These are phyloP conservation scores for Talaromyces proteolyticus DNA, from an alignment of 495 filamentous ascomycete species.

Conservation along the genomic window DNA sequence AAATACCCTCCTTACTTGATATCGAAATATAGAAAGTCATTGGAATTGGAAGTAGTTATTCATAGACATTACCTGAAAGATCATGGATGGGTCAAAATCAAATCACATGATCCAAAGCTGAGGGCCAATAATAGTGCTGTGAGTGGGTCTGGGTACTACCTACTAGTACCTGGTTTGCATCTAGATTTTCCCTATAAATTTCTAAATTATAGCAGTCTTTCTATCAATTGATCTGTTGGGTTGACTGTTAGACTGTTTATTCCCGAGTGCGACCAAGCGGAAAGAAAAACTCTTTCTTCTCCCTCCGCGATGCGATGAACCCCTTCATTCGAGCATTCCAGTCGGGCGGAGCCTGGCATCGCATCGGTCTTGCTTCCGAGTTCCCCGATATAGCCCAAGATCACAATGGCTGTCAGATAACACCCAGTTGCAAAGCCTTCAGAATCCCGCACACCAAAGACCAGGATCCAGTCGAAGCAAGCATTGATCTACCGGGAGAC, in stretches of 20 bases:
- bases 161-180: no score
- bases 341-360: constrained; percentile 7
- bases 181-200: neutral
- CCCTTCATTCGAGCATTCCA: constrained; percentile 1
- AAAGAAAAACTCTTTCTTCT: no score
- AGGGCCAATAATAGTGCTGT: no score
- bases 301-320: constrained; percentile 1
- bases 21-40: no score
- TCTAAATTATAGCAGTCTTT: neutral
- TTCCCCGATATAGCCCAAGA: constrained; percentile 42
- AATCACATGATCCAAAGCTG: no score
- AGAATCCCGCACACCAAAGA: constrained; percentile 35
- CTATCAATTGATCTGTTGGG: neutral
- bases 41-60: no score
- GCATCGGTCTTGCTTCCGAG: constrained; percentile 40
- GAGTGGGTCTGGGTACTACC: no score
- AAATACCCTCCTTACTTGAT: no score
- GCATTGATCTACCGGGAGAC: constrained; percentile 36
- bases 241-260: neutral
- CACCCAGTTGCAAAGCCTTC: constrained; percentile 50
- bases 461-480: constrained; percentile 18
- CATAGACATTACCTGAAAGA: no score
- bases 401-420: constrained; percentile 21
- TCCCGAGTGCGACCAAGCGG: neutral
- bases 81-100: no score